Evolutionary conservation across 2,329 filamentous ascomycete genomes (phyloP).

Genomic region (Catunica adiposa): DNA sequence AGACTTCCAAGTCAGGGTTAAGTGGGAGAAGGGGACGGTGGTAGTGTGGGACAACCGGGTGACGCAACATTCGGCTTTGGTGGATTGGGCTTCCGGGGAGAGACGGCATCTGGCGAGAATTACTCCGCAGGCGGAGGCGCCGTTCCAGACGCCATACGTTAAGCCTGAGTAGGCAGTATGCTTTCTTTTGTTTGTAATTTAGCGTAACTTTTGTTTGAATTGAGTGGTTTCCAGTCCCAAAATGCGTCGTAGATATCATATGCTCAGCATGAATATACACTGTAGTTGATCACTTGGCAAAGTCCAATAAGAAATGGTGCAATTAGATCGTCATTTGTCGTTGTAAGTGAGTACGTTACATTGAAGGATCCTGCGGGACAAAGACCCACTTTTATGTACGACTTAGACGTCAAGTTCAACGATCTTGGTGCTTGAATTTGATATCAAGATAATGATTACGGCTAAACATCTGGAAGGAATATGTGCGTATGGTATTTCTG

Average conservation of each 20-base stretch:
- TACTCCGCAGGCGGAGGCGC: constrained; percentile 65
- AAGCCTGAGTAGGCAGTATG: neutral
- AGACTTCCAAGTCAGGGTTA: constrained; percentile 42
- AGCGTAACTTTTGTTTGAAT: neutral
- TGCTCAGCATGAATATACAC: neutral
- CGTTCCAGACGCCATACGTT: constrained; percentile 21
- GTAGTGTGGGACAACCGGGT: constrained; percentile 79
- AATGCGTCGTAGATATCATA: too few species aligned
- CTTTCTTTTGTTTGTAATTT: neutral
- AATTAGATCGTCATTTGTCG: constrained; percentile 1
- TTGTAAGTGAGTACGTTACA: neutral
- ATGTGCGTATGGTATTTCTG: too few species aligned
- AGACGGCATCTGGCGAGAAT: constrained; percentile 66
- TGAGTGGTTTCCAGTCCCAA: neutral
- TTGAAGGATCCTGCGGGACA: neutral
- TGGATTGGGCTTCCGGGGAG: constrained; percentile 69
- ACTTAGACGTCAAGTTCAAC: neutral
- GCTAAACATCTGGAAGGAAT: too few species aligned
- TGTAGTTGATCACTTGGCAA: neutral
- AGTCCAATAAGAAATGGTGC: neutral
- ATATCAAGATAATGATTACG: too few species aligned
- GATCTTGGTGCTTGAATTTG: neutral
- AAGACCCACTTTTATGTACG: neutral
- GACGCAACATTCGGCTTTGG: constrained; percentile 59
- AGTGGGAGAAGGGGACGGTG: constrained; percentile 65